A percentile compares a stretch with the other conserved stretches of the same genome.
phyloP scores from a whole-genome alignment of 352 stramenopile species.

The Globisporangium acanthophoron region DNA sequence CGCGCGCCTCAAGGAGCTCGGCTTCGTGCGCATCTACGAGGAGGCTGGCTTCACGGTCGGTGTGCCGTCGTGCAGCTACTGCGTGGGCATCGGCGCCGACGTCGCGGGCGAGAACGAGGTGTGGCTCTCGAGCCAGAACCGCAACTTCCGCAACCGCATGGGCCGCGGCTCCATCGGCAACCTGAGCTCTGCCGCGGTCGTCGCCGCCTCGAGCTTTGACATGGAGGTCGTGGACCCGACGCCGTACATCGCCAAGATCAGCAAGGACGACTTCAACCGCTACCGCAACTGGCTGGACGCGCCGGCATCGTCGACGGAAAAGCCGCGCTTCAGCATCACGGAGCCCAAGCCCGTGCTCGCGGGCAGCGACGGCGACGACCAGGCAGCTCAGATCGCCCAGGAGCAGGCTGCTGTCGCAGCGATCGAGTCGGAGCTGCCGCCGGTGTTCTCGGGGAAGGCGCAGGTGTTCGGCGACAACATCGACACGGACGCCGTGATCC shows the following conservation, averaged over 20 bases:
- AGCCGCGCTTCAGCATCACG: constrained; percentile 35
- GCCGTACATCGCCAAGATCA: constrained; percentile 70
- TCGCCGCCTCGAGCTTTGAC: constrained; percentile 77
- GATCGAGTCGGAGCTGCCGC: constrained; percentile 19
- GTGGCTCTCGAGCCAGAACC: constrained; percentile 81
- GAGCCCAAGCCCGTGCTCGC: constrained; percentile 55
- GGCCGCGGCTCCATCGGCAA: constrained; percentile 77
- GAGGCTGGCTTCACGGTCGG: constrained; percentile 73
- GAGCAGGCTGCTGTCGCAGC: constrained; percentile 35
- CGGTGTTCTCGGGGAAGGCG: constrained; percentile 51
- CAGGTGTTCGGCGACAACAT: constrained; percentile 89
- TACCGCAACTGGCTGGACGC: constrained; percentile 70
- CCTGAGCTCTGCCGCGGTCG: constrained; percentile 71
- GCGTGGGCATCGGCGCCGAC: constrained; percentile 76
- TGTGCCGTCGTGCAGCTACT: constrained; percentile 76
- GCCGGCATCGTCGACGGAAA: constrained; percentile 16
- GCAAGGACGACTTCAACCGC: constrained; percentile 66
- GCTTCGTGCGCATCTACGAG: constrained; percentile 74
- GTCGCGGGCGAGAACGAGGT: constrained; percentile 79
- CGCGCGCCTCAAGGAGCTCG: constrained; percentile 71
- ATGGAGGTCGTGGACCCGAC: constrained; percentile 78
- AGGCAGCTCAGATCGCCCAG: constrained; percentile 33
- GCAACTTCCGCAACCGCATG: constrained; percentile 88
- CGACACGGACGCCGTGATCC: constrained; percentile 84
- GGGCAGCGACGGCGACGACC: constrained; percentile 11